These are phyloP conservation scores for Nicotiana tomentosiformis DNA, from an alignment of 257 asterid genomes.

Conservation along the genomic window DNA sequence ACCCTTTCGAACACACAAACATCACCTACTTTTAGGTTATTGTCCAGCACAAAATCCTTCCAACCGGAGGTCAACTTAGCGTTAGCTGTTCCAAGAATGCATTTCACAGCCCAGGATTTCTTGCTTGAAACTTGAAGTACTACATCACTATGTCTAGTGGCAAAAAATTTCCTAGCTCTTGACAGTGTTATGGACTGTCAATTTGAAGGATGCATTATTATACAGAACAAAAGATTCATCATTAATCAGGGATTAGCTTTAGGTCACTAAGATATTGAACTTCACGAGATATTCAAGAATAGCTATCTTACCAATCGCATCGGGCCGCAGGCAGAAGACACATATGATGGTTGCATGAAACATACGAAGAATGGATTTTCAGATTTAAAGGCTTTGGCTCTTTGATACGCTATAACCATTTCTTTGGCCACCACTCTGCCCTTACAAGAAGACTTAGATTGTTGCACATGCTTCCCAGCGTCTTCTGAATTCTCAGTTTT, in stretches of 20 bases:
- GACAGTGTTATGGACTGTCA: not conserved
- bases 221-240: not conserved
- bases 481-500: not conserved
- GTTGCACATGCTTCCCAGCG: not conserved
- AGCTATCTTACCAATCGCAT: not conserved
- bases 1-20: not conserved
- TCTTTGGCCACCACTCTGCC: not conserved
- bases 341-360: conserved; percentile 21
- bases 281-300: too few relatives aligned
- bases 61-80: not conserved
- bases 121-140: not conserved
- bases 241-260: not conserved
- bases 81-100: not conserved
- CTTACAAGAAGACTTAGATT: not conserved
- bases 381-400: conserved; percentile 11
- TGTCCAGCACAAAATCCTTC: not conserved
- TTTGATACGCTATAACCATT: conserved; percentile 1
- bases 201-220: not conserved
- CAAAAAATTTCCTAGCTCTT: not conserved
- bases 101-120: not conserved
- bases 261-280: not conserved
- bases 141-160: not conserved
- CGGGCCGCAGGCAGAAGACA: not conserved
- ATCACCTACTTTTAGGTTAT: not conserved
- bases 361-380: conserved; percentile 9